A percentile compares a stretch with the other conserved stretches of the same genome.
These are phyloP conservation scores for Podila epigama DNA, from an alignment of 192 early-diverging fungal genomes.

Conservation along the genomic window DNA sequence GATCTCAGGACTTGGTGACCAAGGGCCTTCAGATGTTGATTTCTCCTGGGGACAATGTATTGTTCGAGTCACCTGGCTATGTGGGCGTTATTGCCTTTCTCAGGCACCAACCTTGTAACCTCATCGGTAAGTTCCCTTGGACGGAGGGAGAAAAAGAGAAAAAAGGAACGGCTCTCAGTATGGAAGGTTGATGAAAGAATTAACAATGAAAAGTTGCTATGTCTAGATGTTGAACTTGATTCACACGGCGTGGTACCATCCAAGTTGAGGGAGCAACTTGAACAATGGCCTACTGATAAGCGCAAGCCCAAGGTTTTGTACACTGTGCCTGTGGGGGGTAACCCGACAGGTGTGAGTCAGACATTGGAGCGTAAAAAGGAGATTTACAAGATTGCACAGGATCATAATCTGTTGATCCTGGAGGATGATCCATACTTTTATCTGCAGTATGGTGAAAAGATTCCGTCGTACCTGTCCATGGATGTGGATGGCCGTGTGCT, in stretches of 20 bases:
- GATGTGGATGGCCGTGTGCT: constrained; percentile 90
- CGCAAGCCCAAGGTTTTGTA: constrained; percentile 65
- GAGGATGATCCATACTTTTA: constrained; percentile 99
- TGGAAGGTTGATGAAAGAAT: too few relatives aligned
- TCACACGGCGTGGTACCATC: constrained; percentile 68
- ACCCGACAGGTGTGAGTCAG: constrained; percentile 89
- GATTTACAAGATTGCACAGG: constrained; percentile 79
- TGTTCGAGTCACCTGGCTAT: constrained; percentile 63
- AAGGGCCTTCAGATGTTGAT: constrained; percentile 65
- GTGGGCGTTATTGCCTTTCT: constrained; percentile 56
- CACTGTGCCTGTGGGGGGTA: constrained; percentile 87
- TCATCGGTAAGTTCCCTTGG: constrained; percentile 38
- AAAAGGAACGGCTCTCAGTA: neutral
- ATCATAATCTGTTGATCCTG: constrained; percentile 84
- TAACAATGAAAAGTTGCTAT: neutral
- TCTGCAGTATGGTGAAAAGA: constrained; percentile 69
- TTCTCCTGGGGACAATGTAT: constrained; percentile 52
- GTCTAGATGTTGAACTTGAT: constrained; percentile 52
- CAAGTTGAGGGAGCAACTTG: constrained; percentile 57
- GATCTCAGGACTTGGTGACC: constrained; percentile 63
- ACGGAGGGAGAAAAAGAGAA: neutral
- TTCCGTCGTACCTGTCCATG: constrained; percentile 87
- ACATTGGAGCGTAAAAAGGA: constrained; percentile 76
- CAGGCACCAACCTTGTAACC: constrained; percentile 52
- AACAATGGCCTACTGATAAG: constrained; percentile 50